phyloP scores from a whole-genome alignment of 768 basidiomycete species.

The Termitomyces sp. region DNA sequence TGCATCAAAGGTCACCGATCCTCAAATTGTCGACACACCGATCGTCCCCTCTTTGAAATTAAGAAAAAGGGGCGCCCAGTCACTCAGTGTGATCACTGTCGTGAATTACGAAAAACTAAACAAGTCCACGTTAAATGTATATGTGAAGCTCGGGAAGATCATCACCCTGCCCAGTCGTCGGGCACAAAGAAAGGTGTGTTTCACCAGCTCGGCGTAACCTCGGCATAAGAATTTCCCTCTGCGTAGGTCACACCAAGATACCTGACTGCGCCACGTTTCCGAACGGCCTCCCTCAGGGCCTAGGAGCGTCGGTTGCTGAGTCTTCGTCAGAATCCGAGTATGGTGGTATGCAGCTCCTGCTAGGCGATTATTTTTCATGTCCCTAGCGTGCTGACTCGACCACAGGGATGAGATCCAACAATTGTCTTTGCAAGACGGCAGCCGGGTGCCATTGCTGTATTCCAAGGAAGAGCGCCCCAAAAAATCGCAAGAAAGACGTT shows the following conservation, averaged over 20 bases:
- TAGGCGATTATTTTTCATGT: constrained; percentile 29
- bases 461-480: constrained; percentile 38
- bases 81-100: constrained; percentile 87
- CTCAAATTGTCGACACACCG: constrained; percentile 81
- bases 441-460: constrained; percentile 53
- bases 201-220: constrained; percentile 7
- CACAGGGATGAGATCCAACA: constrained; percentile 31
- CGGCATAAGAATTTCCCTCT: constrained; percentile 32
- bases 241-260: constrained; percentile 51
- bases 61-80: constrained; percentile 91
- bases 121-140: constrained; percentile 84
- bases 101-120: constrained; percentile 78
- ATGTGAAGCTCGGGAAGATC: constrained; percentile 71
- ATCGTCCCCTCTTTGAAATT: constrained; percentile 85
- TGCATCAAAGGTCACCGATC: constrained; percentile 95
- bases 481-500: constrained; percentile 24
- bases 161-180: constrained; percentile 38
- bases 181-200: constrained; percentile 62
- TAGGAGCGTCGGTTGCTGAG: constrained; percentile 59
- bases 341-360: constrained; percentile 54
- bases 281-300: constrained; percentile 64
- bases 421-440: constrained; percentile 40
- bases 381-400: constrained; percentile 39
- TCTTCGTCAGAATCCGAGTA: constrained; percentile 55
- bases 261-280: constrained; percentile 75